Conservation (phyloP, 148 eudicot genomes). For the Heliamphora exappendiculata region DNA sequence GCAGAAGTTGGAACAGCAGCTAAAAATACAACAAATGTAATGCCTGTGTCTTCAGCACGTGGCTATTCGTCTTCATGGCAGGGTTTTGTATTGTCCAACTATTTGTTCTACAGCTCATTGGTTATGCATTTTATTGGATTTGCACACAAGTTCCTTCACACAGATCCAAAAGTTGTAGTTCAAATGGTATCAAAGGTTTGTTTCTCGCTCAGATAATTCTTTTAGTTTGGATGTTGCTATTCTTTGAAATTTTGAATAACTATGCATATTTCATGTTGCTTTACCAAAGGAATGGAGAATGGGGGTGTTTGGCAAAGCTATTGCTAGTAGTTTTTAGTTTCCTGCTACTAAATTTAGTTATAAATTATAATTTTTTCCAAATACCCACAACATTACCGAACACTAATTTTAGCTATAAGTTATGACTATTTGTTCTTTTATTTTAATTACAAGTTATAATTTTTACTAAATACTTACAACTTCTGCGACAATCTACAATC, state of each 20-base stretch:
- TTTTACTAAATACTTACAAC: too few relatives aligned
- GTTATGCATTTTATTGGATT: conserved; percentile 91
- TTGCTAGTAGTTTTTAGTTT: too few relatives aligned
- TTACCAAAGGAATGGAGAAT: background rate
- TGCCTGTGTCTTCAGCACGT: conserved; percentile 22
- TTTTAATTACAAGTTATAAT: too few relatives aligned
- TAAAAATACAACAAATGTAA: conserved; percentile 23
- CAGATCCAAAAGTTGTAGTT: conserved; percentile 64
- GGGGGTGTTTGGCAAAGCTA: background rate
- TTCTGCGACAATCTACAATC: too few relatives aligned
- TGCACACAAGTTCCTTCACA: conserved; percentile 93
- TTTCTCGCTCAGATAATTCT: conserved; percentile 12
- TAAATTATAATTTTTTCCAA: too few relatives aligned
- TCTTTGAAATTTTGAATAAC: background rate
- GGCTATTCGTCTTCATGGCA: conserved; percentile 70
- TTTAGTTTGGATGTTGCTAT: background rate
- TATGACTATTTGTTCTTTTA: too few relatives aligned
- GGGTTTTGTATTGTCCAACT: conserved; percentile 71
- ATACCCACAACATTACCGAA: too few relatives aligned
- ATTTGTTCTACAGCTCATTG: conserved; percentile 76
- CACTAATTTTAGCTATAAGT: too few relatives aligned
- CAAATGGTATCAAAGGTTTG: conserved; percentile 79
- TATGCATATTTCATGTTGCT: background rate
- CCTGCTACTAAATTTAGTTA: too few relatives aligned
- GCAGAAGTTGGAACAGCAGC: conserved; percentile 22